Conservation (phyloP, 306 rosid species). For the Lupinus albus region DNA sequence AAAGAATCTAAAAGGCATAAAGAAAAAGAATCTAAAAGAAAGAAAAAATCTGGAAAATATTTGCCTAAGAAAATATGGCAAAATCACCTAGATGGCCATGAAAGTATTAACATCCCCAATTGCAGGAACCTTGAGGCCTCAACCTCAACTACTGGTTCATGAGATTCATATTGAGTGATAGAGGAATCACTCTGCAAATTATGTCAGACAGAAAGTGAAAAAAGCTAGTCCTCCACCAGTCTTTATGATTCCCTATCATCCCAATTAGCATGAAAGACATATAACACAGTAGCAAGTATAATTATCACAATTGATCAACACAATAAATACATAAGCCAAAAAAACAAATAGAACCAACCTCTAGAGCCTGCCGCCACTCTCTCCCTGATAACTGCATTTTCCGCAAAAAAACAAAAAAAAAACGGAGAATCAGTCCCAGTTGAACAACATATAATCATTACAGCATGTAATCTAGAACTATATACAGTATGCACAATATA, state of each 20-base stretch:
- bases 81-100: conserved; percentile 61
- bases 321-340: conserved; percentile 2
- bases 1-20: conserved; percentile 14
- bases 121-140: conserved; percentile 63
- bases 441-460: conserved; percentile 12
- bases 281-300: conserved; percentile 24
- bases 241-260: conserved; percentile 36
- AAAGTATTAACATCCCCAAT: conserved; percentile 58
- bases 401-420: conserved; percentile 17
- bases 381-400: conserved; percentile 76
- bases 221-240: conserved; percentile 53
- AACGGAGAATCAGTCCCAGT: conserved; percentile 19
- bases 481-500: not conserved
- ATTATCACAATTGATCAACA: conserved; percentile 24
- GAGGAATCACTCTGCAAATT: conserved; percentile 67
- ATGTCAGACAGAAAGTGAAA: conserved; percentile 54
- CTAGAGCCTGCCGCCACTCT: conserved; percentile 91
- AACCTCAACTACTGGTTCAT: conserved; percentile 66
- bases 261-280: conserved; percentile 36
- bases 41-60: conserved; percentile 37
- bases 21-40: conserved; percentile 25
- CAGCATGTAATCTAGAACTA: conserved; percentile 5
- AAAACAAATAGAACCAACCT: conserved; percentile 58
- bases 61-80: conserved; percentile 62
- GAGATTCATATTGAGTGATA: conserved; percentile 55